phyloP scores from a whole-genome alignment of 2,329 filamentous ascomycete species.

The Alternaria triticimaculans region DNA sequence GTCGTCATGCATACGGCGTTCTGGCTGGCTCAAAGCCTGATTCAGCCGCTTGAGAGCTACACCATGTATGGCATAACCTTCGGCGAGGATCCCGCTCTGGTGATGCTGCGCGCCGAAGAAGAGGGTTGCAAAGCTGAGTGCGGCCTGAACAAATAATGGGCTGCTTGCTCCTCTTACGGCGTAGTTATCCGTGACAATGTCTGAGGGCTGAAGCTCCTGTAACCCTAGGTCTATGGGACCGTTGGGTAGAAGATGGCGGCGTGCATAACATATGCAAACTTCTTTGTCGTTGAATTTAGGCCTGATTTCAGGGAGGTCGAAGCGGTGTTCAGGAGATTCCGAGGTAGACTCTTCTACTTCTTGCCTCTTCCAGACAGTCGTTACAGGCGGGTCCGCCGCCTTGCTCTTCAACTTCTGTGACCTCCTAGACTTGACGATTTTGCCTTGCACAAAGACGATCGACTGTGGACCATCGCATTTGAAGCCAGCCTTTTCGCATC shows the following conservation, averaged over 20 bases:
- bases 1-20: slow-evolving; percentile 30
- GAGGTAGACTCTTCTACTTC: neutral
- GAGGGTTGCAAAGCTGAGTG: slow-evolving; percentile 35
- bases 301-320: neutral
- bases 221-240: slow-evolving; percentile 32
- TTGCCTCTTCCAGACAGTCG: neutral
- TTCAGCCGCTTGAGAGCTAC: slow-evolving; percentile 34
- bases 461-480: slow-evolving; percentile 35
- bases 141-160: slow-evolving; percentile 24
- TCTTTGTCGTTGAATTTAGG: slow-evolving; percentile 25
- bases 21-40: slow-evolving; percentile 25
- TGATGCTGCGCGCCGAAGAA: slow-evolving; percentile 34
- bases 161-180: neutral
- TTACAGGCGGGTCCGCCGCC: neutral
- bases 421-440: slow-evolving; percentile 35
- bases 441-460: slow-evolving; percentile 33
- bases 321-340: neutral
- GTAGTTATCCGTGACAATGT: slow-evolving; percentile 10
- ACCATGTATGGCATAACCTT: slow-evolving; percentile 34
- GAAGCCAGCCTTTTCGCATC: slow-evolving; percentile 32
- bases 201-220: slow-evolving; percentile 20
- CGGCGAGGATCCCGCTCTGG: slow-evolving; percentile 18
- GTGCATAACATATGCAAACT: slow-evolving; percentile 34
- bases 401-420: slow-evolving; percentile 4
- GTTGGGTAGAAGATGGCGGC: slow-evolving; percentile 25